A percentile compares a stretch with the other conserved stretches of the same genome.
Conservation (phyloP, 2,329 filamentous ascomycete species). For the Cucurbitaria berberidis region DNA sequence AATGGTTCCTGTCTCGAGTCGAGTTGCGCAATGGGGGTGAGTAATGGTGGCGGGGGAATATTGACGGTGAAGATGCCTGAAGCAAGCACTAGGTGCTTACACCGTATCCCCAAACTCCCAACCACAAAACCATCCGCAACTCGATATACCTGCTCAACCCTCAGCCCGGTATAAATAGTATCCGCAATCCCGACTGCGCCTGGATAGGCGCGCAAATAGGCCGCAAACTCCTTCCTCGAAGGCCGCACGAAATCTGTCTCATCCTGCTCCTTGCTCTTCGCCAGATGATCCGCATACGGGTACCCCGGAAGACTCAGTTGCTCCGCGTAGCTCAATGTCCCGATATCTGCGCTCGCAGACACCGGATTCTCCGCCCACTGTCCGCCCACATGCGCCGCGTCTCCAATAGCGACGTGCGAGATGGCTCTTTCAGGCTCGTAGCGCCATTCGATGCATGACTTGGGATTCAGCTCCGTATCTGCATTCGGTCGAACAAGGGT, state of each 20-base stretch:
- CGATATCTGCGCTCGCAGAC: slow-evolving; percentile 61
- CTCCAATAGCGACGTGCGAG: slow-evolving; percentile 61
- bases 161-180: slow-evolving; percentile 52
- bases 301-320: slow-evolving; percentile 67
- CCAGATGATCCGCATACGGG: slow-evolving; percentile 61
- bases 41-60: slow-evolving; percentile 58
- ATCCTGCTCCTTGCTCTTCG: slow-evolving; percentile 45
- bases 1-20: slow-evolving; percentile 48
- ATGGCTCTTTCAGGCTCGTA: slow-evolving; percentile 58
- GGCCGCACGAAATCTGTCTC: slow-evolving; percentile 61
- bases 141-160: slow-evolving; percentile 54
- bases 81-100: slow-evolving; percentile 63
- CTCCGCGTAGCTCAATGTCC: slow-evolving; percentile 66
- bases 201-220: slow-evolving; percentile 63
- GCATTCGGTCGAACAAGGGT: slow-evolving; percentile 64
- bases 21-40: slow-evolving; percentile 53
- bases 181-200: slow-evolving; percentile 59
- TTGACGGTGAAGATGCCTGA: slow-evolving; percentile 65
- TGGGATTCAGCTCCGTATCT: slow-evolving; percentile 61
- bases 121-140: slow-evolving; percentile 57
- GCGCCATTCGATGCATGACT: slow-evolving; percentile 62
- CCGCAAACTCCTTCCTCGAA: slow-evolving; percentile 60
- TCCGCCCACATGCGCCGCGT: slow-evolving; percentile 59
- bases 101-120: slow-evolving; percentile 58
- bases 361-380: slow-evolving; percentile 65